Percentiles rank a stretch among this genome's conserved stretches.
These are phyloP conservation scores for Heliosperma pusillum DNA, from an alignment of 148 eudicot species.

Conservation along the genomic window DNA sequence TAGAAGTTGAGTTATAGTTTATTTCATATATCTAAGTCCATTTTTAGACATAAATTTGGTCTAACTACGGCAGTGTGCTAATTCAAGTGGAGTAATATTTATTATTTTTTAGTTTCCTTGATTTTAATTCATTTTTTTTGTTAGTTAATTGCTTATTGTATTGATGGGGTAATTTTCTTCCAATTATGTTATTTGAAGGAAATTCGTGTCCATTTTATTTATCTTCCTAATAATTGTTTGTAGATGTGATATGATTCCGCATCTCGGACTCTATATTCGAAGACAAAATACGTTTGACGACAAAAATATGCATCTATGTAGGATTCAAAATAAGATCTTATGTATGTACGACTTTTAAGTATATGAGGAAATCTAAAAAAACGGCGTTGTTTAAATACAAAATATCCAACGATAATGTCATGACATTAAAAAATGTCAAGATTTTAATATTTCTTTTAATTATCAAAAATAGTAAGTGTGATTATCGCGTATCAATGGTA, in stretches of 20 bases:
- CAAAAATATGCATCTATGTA: neutral
- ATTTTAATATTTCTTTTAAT: neutral
- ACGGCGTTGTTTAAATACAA: neutral
- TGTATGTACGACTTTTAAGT: neutral
- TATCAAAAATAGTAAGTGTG: neutral
- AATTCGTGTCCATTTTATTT: neutral
- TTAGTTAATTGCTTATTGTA: neutral
- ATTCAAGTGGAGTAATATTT: neutral
- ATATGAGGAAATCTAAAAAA: neutral
- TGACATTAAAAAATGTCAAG: neutral
- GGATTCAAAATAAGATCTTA: neutral
- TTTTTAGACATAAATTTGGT: constrained; percentile 14
- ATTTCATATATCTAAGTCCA: neutral
- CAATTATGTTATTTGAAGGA: neutral
- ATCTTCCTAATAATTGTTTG: too few species aligned
- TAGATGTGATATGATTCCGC: too few species aligned
- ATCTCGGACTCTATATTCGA: neutral
- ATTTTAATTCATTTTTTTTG: neutral
- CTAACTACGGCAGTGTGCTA: neutral
- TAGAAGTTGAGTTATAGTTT: neutral
- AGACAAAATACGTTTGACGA: neutral
- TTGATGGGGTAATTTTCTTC: neutral
- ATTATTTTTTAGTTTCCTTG: neutral
- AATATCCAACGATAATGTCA: neutral
- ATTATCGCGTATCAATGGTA: constrained; percentile 11